phyloP scores from a whole-genome alignment of 2,329 filamentous ascomycete genomes.

The Aspergillus sp. region DNA sequence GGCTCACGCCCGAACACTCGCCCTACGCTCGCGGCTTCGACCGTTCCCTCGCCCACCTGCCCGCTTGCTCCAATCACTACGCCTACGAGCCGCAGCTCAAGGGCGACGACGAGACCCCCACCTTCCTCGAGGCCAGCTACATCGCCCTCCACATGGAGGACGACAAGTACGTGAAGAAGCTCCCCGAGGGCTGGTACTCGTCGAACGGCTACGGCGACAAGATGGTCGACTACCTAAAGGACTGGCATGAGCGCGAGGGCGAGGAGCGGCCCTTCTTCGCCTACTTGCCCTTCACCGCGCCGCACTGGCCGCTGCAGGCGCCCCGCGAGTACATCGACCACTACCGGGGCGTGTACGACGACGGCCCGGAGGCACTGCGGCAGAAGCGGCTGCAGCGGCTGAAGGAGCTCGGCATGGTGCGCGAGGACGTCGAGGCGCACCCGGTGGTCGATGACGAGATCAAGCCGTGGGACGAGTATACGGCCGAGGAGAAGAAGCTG shows the following conservation, averaged over 20 bases:
- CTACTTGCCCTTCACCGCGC: constrained; percentile 62
- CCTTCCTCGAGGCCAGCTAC: constrained; percentile 41
- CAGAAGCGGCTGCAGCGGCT: constrained; percentile 53
- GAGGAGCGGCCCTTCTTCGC: constrained; percentile 54
- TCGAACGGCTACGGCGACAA: constrained; percentile 54
- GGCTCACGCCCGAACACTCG: constrained; percentile 56
- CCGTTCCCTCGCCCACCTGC: constrained; percentile 58
- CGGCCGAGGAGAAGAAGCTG: constrained; percentile 38
- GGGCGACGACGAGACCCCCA: constrained; percentile 41
- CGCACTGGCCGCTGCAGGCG: constrained; percentile 64
- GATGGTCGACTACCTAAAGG: constrained; percentile 52
- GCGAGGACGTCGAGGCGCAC: constrained; percentile 43
- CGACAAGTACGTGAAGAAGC: constrained; percentile 43
- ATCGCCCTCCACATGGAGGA: constrained; percentile 49
- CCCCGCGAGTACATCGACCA: constrained; percentile 55
- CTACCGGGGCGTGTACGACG: constrained; percentile 60
- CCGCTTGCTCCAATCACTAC: constrained; percentile 60
- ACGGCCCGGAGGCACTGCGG: constrained; percentile 59
- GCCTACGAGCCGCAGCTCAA: constrained; percentile 50
- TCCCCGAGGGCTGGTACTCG: constrained; percentile 55
- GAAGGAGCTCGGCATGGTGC: constrained; percentile 58
- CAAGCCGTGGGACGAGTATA: constrained; percentile 38
- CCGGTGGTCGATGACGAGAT: constrained; percentile 46
- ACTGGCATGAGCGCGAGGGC: constrained; percentile 44
- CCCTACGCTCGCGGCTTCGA: constrained; percentile 60